Conservation (phyloP, 2,329 filamentous ascomycete genomes). For the Penicillium aurantiogriseum region DNA sequence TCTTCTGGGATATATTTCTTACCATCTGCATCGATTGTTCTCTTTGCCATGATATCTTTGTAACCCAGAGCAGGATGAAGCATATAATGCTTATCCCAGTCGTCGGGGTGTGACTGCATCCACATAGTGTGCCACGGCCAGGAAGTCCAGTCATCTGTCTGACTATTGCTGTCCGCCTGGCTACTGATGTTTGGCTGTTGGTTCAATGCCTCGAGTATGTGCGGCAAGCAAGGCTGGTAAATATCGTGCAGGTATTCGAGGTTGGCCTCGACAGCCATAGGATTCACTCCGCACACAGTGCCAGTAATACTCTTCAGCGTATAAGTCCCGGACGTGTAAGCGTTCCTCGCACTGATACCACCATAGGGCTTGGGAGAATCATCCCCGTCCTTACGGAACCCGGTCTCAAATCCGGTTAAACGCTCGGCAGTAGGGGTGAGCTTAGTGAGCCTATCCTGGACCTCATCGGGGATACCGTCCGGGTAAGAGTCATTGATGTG, state of each 20-base stretch:
- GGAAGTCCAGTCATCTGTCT: conserved; percentile 21
- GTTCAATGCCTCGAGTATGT: conserved; percentile 26
- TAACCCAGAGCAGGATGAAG: conserved; percentile 28
- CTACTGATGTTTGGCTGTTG: conserved; percentile 14
- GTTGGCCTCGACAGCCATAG: conserved; percentile 45
- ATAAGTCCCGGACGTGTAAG: conserved; percentile 44
- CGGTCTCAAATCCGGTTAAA: conserved; percentile 22
- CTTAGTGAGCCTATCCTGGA: conserved; percentile 23
- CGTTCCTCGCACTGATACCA: conserved; percentile 42
- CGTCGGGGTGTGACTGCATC: conserved; percentile 32
- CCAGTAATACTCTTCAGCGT: conserved; percentile 45
- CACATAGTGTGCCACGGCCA: conserved; percentile 31
- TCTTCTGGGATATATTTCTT: conserved; percentile 19
- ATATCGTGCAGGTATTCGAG: conserved; percentile 42
- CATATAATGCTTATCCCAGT: conserved; percentile 28
- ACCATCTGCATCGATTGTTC: conserved; percentile 20
- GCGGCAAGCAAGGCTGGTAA: conserved; percentile 47
- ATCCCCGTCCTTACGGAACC: conserved; percentile 14
- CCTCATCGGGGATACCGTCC: conserved; percentile 33
- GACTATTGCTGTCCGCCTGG: background rate
- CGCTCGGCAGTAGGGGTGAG: conserved; percentile 27
- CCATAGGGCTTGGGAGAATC: conserved; percentile 31
- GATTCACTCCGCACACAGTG: conserved; percentile 43
- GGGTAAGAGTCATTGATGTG: conserved; percentile 37
- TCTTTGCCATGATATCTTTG: conserved; percentile 20